A percentile compares a stretch with the other conserved stretches of the same genome.
phyloP scores from a whole-genome alignment of 106 monocot species.

The Platanthera guangdongensis region DNA sequence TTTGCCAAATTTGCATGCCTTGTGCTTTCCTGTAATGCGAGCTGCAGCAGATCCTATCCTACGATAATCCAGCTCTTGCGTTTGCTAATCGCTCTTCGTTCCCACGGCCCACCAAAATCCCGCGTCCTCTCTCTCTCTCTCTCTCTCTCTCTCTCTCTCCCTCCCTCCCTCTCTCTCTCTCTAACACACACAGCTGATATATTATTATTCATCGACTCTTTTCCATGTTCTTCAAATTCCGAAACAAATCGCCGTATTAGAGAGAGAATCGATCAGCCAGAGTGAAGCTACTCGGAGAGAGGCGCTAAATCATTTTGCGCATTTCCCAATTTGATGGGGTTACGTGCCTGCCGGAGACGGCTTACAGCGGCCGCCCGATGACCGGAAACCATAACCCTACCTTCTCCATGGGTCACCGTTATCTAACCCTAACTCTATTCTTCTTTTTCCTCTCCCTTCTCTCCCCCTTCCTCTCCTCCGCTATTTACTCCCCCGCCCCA shows the following conservation, averaged over 20 bases:
- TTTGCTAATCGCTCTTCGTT: background rate
- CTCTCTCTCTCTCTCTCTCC: background rate
- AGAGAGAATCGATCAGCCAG: too few species aligned
- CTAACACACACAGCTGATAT: too few species aligned
- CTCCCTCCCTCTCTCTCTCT: background rate
- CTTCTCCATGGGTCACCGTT: slow-evolving; percentile 1
- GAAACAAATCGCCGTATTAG: too few species aligned
- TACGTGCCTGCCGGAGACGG: background rate
- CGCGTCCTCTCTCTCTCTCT: background rate
- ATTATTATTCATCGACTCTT: too few species aligned
- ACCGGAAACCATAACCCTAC: background rate
- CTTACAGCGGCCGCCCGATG: background rate
- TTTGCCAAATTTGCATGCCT: too few species aligned
- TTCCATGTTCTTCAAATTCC: too few species aligned
- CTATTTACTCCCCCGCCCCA: slow-evolving; percentile 1
- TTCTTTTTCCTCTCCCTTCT: background rate
- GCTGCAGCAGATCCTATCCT: background rate
- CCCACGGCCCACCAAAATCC: background rate
- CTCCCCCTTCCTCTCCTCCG: background rate
- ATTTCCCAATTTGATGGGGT: background rate
- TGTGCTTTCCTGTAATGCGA: background rate
- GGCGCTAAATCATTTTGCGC: background rate
- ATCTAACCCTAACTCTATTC: background rate
- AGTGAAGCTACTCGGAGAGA: background rate
- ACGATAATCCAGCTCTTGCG: background rate